These are phyloP conservation scores for Eimeria mitis DNA, from an alignment of 169 alveolate species.

Conservation along the genomic window DNA sequence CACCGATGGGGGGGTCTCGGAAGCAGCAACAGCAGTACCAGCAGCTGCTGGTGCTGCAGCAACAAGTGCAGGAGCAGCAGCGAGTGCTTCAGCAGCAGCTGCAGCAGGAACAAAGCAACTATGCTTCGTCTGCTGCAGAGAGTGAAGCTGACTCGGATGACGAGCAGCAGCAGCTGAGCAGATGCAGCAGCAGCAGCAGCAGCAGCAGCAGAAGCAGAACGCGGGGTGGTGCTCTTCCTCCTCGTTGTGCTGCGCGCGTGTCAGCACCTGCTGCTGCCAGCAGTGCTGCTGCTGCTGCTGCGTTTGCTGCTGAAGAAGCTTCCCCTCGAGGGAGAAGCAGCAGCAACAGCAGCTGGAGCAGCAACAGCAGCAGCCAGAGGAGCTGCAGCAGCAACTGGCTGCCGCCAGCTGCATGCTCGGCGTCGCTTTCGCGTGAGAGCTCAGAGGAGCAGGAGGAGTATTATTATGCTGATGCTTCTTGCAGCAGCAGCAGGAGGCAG, in stretches of 20 bases:
- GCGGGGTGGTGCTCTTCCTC: too few relatives aligned
- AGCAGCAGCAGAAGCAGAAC: too few relatives aligned
- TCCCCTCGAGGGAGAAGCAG: background rate
- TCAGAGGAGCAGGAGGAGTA: background rate
- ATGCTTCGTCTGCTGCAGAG: background rate
- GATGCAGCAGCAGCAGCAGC: too few relatives aligned
- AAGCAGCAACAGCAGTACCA: conserved; percentile 10
- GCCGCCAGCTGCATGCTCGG: background rate
- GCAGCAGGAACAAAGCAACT: background rate
- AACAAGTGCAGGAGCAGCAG: background rate
- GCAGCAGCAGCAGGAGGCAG: background rate
- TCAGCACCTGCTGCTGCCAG: background rate
- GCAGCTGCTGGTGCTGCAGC: background rate
- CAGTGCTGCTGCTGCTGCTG: conserved; percentile 14
- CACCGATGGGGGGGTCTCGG: background rate
- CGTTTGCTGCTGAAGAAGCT: background rate
- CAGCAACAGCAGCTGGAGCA: conserved; percentile 11
- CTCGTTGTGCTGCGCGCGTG: too few relatives aligned
- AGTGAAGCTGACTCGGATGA: too few relatives aligned
- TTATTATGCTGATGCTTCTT: too few relatives aligned
- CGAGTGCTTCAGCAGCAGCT: background rate
- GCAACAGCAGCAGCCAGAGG: background rate
- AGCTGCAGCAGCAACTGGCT: background rate
- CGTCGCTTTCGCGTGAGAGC: background rate
- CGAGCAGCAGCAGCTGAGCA: too few relatives aligned